phyloP scores from a whole-genome alignment of 1,139 yeast genomes.

The Yamadazyma triangularis region DNA sequence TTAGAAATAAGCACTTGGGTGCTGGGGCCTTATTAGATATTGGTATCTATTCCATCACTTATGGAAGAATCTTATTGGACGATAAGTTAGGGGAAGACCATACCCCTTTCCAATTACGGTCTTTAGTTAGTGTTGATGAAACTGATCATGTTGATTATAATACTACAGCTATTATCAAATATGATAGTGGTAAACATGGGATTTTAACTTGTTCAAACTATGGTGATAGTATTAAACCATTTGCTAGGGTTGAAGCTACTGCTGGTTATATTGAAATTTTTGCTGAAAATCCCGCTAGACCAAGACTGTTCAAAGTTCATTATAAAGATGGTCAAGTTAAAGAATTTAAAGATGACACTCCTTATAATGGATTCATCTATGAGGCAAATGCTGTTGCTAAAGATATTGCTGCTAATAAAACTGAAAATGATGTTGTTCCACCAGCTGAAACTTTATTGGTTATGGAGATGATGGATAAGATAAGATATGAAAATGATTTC shows the following conservation, averaged over 20 bases:
- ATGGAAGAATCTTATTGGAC: conserved; percentile 37
- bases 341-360: conserved; percentile 25
- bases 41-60: conserved; percentile 56
- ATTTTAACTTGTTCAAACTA: conserved; percentile 30
- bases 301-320: conserved; percentile 24
- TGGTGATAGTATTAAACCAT: conserved; percentile 26
- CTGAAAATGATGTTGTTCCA: conserved; percentile 33
- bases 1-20: conserved; percentile 44
- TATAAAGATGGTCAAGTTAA: conserved; percentile 18
- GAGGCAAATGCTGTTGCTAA: conserved; percentile 51
- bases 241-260: conserved; percentile 34
- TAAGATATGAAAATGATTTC: conserved; percentile 37
- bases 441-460: conserved; percentile 41
- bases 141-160: conserved; percentile 32
- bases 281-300: conserved; percentile 32
- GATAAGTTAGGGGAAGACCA: conserved; percentile 24
- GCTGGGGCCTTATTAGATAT: conserved; percentile 60
- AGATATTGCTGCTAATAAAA: conserved; percentile 32
- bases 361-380: conserved; percentile 42
- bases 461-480: conserved; percentile 41
- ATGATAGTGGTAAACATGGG: conserved; percentile 32
- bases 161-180: conserved; percentile 30
- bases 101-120: conserved; percentile 23
- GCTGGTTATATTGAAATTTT: conserved; percentile 32
- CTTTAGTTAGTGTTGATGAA: conserved; percentile 28